Percentiles rank a stretch among this genome's conserved stretches.
Conservation (phyloP, 2,329 filamentous ascomycete genomes). For the Truncatella angustata region DNA sequence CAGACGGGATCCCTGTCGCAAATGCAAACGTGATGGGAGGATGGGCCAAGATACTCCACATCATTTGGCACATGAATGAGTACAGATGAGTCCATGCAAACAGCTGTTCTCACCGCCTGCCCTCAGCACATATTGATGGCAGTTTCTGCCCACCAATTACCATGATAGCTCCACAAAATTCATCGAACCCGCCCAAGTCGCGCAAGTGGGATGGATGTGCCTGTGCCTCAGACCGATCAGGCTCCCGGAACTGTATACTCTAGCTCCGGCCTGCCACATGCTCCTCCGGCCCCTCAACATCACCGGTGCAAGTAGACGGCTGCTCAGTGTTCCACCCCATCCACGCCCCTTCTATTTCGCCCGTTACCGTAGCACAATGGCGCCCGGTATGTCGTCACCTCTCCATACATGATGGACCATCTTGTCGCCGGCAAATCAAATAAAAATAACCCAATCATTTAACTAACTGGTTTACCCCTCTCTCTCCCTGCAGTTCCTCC, state of each 20-base stretch:
- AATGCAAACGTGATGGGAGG: too few species aligned
- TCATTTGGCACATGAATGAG: too few species aligned
- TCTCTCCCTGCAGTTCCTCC: background rate
- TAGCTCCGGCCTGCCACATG: slow-evolving; percentile 3
- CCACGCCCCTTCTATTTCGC: slow-evolving; percentile 11
- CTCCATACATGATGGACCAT: too few species aligned
- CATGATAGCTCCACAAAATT: background rate
- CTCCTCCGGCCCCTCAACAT: background rate
- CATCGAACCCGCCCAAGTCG: background rate
- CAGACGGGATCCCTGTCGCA: background rate
- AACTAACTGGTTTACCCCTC: background rate
- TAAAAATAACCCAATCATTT: background rate
- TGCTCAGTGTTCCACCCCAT: background rate
- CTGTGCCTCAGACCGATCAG: too few species aligned
- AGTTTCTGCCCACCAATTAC: slow-evolving; percentile 5
- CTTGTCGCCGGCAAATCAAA: too few species aligned
- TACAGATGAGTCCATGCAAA: too few species aligned
- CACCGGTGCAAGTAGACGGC: background rate
- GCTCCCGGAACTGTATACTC: background rate
- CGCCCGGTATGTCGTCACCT: slow-evolving; percentile 23
- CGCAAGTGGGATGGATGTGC: background rate
- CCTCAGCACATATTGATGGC: background rate
- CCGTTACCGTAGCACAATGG: slow-evolving; percentile 23
- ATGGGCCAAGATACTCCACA: too few species aligned
- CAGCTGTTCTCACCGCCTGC: background rate